phyloP scores from a whole-genome alignment of 208 protist genomes.

The Leishmania braziliensis region DNA sequence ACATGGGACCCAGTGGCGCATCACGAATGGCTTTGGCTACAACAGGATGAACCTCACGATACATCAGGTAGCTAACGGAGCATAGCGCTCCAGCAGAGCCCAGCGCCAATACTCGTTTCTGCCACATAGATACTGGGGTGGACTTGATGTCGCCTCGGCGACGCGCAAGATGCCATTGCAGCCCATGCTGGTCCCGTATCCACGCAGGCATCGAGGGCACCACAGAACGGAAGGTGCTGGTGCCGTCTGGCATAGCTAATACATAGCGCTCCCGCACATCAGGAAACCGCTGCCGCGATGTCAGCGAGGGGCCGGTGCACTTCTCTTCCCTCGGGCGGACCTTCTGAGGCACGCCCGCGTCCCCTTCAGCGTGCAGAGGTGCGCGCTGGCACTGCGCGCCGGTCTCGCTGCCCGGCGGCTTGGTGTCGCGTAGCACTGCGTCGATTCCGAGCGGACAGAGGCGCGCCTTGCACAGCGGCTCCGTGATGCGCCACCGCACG shows the following conservation, averaged over 20 bases:
- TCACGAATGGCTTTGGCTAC: slow-evolving; percentile 10
- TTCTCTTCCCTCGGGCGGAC: background rate
- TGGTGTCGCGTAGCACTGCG: background rate
- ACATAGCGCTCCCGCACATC: background rate
- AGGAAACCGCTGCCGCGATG: background rate
- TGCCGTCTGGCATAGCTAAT: background rate
- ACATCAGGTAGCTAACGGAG: background rate
- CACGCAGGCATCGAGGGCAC: slow-evolving; percentile 9
- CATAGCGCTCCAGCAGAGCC: slow-evolving; percentile 12
- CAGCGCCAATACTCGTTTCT: background rate
- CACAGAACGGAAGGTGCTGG: background rate
- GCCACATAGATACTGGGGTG: background rate
- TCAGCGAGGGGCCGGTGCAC: background rate
- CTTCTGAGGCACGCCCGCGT: background rate
- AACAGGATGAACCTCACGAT: slow-evolving; percentile 5
- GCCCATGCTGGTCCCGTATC: slow-evolving; percentile 7
- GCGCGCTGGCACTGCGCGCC: background rate
- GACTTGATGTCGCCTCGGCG: background rate
- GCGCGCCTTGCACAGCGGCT: background rate
- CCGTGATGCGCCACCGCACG: background rate
- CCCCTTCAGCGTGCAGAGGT: background rate
- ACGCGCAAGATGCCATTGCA: slow-evolving; percentile 12
- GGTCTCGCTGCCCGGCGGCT: no score
- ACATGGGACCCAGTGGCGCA: slow-evolving; percentile 14
- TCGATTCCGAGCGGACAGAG: slow-evolving; percentile 8